Conservation (phyloP, 1,284 basidiomycete species). For the Lentinula novae-zelandiae region DNA sequence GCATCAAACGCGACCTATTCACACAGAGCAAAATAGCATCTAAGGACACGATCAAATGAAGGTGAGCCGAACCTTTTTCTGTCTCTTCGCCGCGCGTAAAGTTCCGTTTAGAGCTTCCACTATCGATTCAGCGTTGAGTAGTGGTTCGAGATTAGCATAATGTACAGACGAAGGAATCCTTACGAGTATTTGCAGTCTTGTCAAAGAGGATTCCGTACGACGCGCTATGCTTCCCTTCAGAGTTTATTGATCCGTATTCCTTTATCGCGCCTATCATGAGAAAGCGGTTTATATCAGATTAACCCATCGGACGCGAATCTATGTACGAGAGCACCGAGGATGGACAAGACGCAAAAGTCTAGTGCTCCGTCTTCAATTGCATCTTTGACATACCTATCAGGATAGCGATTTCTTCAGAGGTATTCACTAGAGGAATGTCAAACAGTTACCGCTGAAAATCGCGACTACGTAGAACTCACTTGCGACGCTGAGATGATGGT, state of each 20-base stretch:
- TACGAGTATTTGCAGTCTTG: constrained; percentile 41
- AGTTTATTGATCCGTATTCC: constrained; percentile 31
- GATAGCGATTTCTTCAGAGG: constrained; percentile 31
- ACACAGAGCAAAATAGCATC: not conserved
- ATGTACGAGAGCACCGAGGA: too few species aligned
- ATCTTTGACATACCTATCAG: constrained; percentile 25
- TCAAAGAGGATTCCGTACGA: constrained; percentile 40
- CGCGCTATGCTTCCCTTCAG: constrained; percentile 32
- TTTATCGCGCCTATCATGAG: constrained; percentile 34
- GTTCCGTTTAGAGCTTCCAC: constrained; percentile 46
- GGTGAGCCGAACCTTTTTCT: constrained; percentile 36
- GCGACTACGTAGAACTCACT: not conserved
- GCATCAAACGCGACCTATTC: constrained; percentile 38
- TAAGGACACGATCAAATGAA: not conserved
- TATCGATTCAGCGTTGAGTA: constrained; percentile 14
- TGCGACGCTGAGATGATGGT: not conserved
- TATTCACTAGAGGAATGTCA: constrained; percentile 20
- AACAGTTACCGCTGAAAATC: too few species aligned
- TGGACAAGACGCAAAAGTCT: too few species aligned
- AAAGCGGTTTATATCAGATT: not conserved
- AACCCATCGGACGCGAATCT: too few species aligned
- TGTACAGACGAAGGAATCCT: constrained; percentile 15
- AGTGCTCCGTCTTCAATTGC: too few species aligned
- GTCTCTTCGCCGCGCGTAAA: constrained; percentile 38
- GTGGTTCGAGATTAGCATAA: not conserved